A percentile compares a stretch with the other conserved stretches of the same genome.
phyloP scores from a whole-genome alignment of 225 moss, liverwort and hornwort genomes.

The Antitrichia curtipendula region DNA sequence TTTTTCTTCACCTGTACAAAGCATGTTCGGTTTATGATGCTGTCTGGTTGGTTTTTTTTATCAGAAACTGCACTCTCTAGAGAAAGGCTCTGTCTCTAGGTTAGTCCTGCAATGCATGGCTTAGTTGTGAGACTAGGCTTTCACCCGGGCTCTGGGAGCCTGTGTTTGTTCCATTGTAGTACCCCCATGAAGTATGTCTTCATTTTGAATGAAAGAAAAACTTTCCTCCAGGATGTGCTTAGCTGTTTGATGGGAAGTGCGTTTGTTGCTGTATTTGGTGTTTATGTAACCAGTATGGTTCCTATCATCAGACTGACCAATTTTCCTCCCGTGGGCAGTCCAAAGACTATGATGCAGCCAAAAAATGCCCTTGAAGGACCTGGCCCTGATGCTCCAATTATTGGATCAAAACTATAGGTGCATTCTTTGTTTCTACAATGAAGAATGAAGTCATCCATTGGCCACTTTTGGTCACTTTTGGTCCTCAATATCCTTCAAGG shows the following conservation, averaged over 20 bases:
- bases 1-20: constrained; percentile 9
- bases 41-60: not conserved
- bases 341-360: not conserved
- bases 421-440: too few species aligned
- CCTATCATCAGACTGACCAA: not conserved
- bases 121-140: not conserved
- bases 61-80: not conserved
- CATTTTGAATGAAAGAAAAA: not conserved
- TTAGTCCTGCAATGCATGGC: not conserved
- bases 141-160: not conserved
- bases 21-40: not conserved
- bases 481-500: too few species aligned
- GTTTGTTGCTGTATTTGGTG: not conserved
- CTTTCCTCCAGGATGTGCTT: not conserved
- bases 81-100: not conserved
- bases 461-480: too few species aligned
- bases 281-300: too few species aligned
- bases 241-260: not conserved
- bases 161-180: not conserved
- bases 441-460: too few species aligned
- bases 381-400: too few species aligned
- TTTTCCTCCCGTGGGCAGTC: not conserved
- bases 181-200: not conserved
- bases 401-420: too few species aligned
- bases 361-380: not conserved